These are phyloP conservation scores for Ophiostoma ips DNA, from an alignment of 2,329 filamentous ascomycete species.

Conservation along the genomic window DNA sequence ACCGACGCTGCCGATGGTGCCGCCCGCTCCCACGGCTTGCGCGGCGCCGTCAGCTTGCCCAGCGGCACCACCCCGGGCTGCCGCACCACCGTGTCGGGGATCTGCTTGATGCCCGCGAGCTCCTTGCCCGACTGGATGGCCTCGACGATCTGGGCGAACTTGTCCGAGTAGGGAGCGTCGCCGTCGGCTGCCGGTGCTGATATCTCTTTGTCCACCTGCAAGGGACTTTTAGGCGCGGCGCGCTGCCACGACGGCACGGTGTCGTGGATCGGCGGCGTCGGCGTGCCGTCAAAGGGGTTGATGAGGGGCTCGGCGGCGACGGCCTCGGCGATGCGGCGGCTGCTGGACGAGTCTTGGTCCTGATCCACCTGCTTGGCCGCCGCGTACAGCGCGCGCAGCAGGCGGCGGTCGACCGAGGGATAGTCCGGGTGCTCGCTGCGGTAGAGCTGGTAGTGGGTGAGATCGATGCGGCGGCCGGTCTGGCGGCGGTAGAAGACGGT, in stretches of 20 bases:
- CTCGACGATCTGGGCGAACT: slow-evolving; percentile 74
- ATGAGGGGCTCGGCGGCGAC: slow-evolving; percentile 6
- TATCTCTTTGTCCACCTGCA: neutral
- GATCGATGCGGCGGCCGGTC: slow-evolving; percentile 13
- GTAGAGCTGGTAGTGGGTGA: slow-evolving; percentile 13
- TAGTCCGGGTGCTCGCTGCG: slow-evolving; percentile 6
- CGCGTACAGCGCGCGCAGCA: slow-evolving; percentile 13
- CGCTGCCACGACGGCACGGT: slow-evolving; percentile 29
- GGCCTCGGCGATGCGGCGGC: slow-evolving; percentile 9
- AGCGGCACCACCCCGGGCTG: slow-evolving; percentile 43
- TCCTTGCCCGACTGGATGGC: slow-evolving; percentile 70
- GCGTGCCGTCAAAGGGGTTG: slow-evolving; percentile 10
- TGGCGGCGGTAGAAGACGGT: slow-evolving; percentile 15
- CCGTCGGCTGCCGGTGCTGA: slow-evolving; percentile 3
- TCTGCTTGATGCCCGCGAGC: slow-evolving; percentile 76
- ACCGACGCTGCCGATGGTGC: neutral
- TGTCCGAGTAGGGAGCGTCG: slow-evolving; percentile 61
- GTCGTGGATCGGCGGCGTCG: slow-evolving; percentile 6
- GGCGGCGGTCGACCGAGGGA: slow-evolving; percentile 12
- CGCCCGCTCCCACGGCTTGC: slow-evolving; percentile 60
- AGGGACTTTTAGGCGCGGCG: slow-evolving; percentile 24
- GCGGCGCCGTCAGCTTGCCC: slow-evolving; percentile 32
- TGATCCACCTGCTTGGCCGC: slow-evolving; percentile 17
- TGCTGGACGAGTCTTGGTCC: neutral
- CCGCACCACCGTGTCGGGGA: slow-evolving; percentile 64